Conservation (phyloP, 2,329 filamentous ascomycete species). For the Mollisiaceae sp. region DNA sequence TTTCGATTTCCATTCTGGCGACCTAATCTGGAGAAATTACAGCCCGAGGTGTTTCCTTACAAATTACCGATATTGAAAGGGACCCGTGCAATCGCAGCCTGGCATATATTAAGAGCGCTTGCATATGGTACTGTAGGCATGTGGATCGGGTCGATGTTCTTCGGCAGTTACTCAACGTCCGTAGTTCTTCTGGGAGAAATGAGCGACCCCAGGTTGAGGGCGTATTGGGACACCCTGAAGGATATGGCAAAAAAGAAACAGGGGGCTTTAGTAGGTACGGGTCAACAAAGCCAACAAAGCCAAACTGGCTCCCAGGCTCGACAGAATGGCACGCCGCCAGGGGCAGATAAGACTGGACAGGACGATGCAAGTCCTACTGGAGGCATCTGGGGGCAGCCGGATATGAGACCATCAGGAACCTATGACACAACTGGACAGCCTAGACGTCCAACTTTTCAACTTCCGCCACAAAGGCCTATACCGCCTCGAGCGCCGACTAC, state of each 20-base stretch:
- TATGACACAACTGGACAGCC: conserved; percentile 9
- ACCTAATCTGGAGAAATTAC: conserved; percentile 38
- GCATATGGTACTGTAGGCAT: conserved; percentile 35
- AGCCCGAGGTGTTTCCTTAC: conserved; percentile 29
- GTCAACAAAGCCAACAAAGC: conserved; percentile 18
- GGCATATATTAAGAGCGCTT: conserved; percentile 35
- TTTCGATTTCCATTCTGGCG: conserved; percentile 41
- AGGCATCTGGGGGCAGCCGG: conserved; percentile 23
- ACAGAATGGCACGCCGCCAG: not conserved
- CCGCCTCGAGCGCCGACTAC: conserved; percentile 19
- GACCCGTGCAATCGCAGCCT: conserved; percentile 24
- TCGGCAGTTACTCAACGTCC: conserved; percentile 36
- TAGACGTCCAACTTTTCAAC: conserved; percentile 9
- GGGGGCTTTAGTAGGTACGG: conserved; percentile 10
- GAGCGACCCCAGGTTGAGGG: conserved; percentile 38
- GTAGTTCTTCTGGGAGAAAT: conserved; percentile 36
- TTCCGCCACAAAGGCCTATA: conserved; percentile 13
- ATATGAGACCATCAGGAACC: conserved; percentile 9
- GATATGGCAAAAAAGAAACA: conserved; percentile 18
- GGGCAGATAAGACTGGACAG: not conserved
- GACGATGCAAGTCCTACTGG: conserved; percentile 41
- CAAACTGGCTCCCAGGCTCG: conserved; percentile 5
- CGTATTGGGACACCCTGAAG: conserved; percentile 21
- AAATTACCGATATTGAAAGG: conserved; percentile 28
- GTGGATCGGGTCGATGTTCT: conserved; percentile 30